Conservation (phyloP, 1,139 yeast genomes). For the Groenewaldozyma sp. region DNA sequence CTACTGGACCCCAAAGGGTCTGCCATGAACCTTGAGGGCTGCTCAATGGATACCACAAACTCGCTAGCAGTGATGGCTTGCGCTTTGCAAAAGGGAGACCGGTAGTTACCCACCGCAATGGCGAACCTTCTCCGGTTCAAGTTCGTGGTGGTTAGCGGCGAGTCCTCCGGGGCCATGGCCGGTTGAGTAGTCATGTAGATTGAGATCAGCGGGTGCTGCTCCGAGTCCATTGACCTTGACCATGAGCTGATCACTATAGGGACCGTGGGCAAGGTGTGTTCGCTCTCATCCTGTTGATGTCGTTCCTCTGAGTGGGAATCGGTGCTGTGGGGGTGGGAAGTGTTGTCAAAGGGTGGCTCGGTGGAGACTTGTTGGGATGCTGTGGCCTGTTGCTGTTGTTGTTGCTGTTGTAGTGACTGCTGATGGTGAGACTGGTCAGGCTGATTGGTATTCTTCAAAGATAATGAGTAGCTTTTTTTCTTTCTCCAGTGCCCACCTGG, state of each 20-base stretch:
- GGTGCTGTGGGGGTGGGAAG: too few relatives aligned
- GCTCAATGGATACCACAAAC: background rate
- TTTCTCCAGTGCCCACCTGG: too few relatives aligned
- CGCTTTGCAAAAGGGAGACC: background rate
- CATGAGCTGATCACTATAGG: slow-evolving; percentile 12
- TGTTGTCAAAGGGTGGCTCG: too few relatives aligned
- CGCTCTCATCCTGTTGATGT: too few relatives aligned
- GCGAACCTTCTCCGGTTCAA: background rate
- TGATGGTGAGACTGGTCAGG: too few relatives aligned
- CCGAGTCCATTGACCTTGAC: slow-evolving; percentile 1
- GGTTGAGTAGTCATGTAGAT: background rate
- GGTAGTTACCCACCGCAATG: background rate
- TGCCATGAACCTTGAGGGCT: background rate
- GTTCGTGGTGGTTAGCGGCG: background rate
- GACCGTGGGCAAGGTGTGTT: slow-evolving; percentile 4
- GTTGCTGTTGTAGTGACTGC: slow-evolving; percentile 20
- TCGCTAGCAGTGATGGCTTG: background rate
- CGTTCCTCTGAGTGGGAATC: too few relatives aligned
- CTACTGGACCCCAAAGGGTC: background rate
- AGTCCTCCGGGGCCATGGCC: background rate
- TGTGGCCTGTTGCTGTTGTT: slow-evolving; percentile 5
- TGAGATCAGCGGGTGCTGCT: slow-evolving; percentile 1
- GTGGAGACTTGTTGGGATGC: too few relatives aligned
- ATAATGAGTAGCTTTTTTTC: too few relatives aligned
- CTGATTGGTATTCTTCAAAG: too few relatives aligned